Base-by-base conservation (phyloP, 164 flowering plant genomes). In the Nymphaea colorata region DNA sequence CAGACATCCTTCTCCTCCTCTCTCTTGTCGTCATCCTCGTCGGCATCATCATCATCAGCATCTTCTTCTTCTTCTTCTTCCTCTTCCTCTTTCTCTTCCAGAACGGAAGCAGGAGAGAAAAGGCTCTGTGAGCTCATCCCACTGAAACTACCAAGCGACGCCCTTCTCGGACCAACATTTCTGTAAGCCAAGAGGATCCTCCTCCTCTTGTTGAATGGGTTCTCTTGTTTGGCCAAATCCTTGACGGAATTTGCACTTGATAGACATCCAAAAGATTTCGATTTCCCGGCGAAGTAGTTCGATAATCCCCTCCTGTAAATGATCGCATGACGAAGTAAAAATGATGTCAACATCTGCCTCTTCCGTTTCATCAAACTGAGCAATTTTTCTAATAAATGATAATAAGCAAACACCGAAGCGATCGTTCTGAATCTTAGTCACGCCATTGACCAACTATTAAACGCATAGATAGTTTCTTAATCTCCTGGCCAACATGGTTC, bases 131-230 rank as follows among this genome's bases (percentile, higher is more conserved):
- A 15, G 64, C 41, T 36, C 12, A 42, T 15, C 75, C 70, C 67
- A 47, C 68, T 42, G 74, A 79, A 80, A 71, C 76, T 75, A 4
- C 77, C 25, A 6, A 12, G 64, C 42, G 17, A 17, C n/a, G 16
- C 73, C 2, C 73, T 74, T 45, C 60, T 76, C 14, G 66, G 70
- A 74, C 72, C 75, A 41, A 3, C 42, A 61, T 4, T 61, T 43
- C 75, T 76, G 61, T 66, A 68, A 0, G 83, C 82, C 5, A 82
- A 64, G 42, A 84, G 60, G 5, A 77, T 42, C 41, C 84, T 76
- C 59, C 86, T 74, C 72, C 81, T 75, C 78, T 84, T 84, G 83
- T 81, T 84, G 64, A 84, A 74, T 41, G 86, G 81, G 55, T 76
- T 81, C 67, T 84, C 86, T 44, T 67, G 14, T 67, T 84, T 84